These are phyloP conservation scores for Pseudocercospora vitis DNA, from an alignment of 2,329 filamentous ascomycete genomes.

Conservation along the genomic window DNA sequence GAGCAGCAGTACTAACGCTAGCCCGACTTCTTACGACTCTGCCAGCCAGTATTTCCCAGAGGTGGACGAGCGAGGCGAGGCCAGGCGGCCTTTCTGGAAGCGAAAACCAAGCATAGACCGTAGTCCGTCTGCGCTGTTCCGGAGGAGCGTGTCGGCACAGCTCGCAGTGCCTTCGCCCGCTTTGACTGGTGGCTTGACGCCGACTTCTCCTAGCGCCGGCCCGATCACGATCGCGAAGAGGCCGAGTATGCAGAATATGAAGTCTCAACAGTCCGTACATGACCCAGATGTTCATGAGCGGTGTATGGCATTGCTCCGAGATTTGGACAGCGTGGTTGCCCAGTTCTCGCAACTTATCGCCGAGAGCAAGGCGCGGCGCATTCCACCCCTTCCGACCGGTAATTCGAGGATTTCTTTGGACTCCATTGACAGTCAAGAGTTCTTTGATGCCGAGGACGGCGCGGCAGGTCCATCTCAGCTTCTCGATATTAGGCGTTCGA, in stretches of 20 bases:
- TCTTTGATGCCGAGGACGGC: conserved; percentile 84
- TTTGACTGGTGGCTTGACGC: conserved; percentile 12
- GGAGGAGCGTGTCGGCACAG: conserved; percentile 55
- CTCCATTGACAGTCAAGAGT: conserved; percentile 79
- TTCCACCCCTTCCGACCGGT: conserved; percentile 48
- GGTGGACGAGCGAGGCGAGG: conserved; percentile 37
- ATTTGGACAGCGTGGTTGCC: conserved; percentile 78
- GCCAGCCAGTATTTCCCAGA: conserved; percentile 49
- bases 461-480: conserved; percentile 60
- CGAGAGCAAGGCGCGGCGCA: conserved; percentile 75
- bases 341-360: conserved; percentile 78
- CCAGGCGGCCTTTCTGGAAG: conserved; percentile 86
- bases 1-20: conserved; percentile 37
- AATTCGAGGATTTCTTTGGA: conserved; percentile 70
- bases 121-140: conserved; percentile 46
- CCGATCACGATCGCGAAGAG: conserved; percentile 41
- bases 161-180: conserved; percentile 50
- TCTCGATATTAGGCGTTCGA: conserved; percentile 71
- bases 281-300: conserved; percentile 68
- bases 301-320: conserved; percentile 76
- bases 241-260: conserved; percentile 26
- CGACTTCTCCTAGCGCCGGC: conserved; percentile 38
- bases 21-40: conserved; percentile 37
- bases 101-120: conserved; percentile 66
- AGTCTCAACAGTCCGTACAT: conserved; percentile 22